Percentiles rank a stretch among this genome's conserved stretches.
Evolutionary conservation across 495 filamentous ascomycete species (phyloP).

Genomic region (Viridothelium virens): DNA sequence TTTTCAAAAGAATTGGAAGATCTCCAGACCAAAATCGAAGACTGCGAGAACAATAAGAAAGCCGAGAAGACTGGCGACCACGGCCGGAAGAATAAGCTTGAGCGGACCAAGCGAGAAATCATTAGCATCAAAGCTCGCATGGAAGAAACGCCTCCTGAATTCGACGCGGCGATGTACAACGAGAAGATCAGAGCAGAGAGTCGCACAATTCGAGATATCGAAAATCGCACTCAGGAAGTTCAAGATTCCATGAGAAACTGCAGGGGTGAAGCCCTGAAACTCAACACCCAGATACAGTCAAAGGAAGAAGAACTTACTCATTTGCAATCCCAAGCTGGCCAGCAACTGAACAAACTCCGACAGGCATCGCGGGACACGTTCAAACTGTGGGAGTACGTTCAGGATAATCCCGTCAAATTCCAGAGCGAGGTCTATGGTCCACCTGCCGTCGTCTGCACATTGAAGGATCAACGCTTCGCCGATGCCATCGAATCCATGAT

Average conservation of each 20-base stretch:
- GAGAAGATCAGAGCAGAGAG: conserved; percentile 42
- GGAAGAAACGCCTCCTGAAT: conserved; percentile 44
- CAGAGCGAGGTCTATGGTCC: conserved; percentile 79
- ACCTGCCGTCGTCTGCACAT: conserved; percentile 68
- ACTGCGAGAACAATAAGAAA: conserved; percentile 47
- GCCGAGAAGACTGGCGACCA: conserved; percentile 49
- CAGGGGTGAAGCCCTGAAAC: neutral
- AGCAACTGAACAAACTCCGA: conserved; percentile 57
- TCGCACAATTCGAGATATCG: conserved; percentile 40
- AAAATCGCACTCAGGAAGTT: conserved; percentile 20
- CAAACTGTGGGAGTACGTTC: conserved; percentile 72
- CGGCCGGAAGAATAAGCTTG: conserved; percentile 45
- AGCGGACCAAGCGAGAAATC: conserved; percentile 39
- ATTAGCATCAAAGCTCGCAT: conserved; percentile 41
- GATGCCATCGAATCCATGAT: conserved; percentile 68
- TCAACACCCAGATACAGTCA: conserved; percentile 27
- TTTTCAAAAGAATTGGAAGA: conserved; percentile 44
- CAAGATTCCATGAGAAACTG: conserved; percentile 6
- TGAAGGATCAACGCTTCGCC: conserved; percentile 67
- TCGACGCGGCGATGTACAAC: conserved; percentile 49
- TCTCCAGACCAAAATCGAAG: conserved; percentile 47
- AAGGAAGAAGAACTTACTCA: conserved; percentile 31
- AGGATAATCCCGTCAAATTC: conserved; percentile 61
- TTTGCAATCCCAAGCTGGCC: conserved; percentile 69
- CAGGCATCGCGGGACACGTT: conserved; percentile 52